These are phyloP conservation scores for Pythium brassicae DNA, from an alignment of 352 stramenopile genomes.

Conservation along the genomic window DNA sequence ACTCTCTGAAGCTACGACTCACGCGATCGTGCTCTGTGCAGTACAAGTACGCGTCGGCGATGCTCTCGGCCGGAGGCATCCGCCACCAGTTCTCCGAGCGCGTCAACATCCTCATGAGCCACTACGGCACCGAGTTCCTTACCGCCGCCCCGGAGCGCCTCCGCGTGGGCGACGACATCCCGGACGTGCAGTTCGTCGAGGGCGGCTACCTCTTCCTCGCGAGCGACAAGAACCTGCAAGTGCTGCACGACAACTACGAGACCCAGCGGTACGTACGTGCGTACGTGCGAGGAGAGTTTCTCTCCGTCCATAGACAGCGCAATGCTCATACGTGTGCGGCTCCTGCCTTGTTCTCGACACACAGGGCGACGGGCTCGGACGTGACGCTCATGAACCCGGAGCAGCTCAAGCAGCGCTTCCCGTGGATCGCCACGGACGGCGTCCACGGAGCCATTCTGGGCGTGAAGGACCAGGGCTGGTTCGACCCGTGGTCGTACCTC, in stretches of 20 bases:
- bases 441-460: slow-evolving; percentile 58
- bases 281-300: background rate
- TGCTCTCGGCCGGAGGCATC: slow-evolving; percentile 74
- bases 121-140: slow-evolving; percentile 78
- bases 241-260: slow-evolving; percentile 60
- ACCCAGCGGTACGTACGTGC: slow-evolving; percentile 28
- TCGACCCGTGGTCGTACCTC: slow-evolving; percentile 81
- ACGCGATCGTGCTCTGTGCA: slow-evolving; percentile 8
- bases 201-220: slow-evolving; percentile 81
- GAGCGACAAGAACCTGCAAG: slow-evolving; percentile 48
- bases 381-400: slow-evolving; percentile 50
- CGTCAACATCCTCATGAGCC: slow-evolving; percentile 74
- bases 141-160: slow-evolving; percentile 39
- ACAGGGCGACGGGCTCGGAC: slow-evolving; percentile 27
- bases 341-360: too few relatives aligned
- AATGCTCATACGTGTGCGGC: too few relatives aligned
- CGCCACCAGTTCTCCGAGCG: slow-evolving; percentile 80
- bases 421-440: slow-evolving; percentile 70
- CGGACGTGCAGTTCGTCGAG: slow-evolving; percentile 77
- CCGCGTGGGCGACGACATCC: slow-evolving; percentile 51
- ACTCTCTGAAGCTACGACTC: too few relatives aligned
- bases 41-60: slow-evolving; percentile 82
- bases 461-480: slow-evolving; percentile 76
- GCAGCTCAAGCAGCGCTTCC: slow-evolving; percentile 57
- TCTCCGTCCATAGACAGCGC: background rate